Evolutionary conservation across 2,329 filamentous ascomycete species (phyloP), one percentile per base, ranked within the genome.

Genomic region (Verticillium albo-atrum): DNA sequence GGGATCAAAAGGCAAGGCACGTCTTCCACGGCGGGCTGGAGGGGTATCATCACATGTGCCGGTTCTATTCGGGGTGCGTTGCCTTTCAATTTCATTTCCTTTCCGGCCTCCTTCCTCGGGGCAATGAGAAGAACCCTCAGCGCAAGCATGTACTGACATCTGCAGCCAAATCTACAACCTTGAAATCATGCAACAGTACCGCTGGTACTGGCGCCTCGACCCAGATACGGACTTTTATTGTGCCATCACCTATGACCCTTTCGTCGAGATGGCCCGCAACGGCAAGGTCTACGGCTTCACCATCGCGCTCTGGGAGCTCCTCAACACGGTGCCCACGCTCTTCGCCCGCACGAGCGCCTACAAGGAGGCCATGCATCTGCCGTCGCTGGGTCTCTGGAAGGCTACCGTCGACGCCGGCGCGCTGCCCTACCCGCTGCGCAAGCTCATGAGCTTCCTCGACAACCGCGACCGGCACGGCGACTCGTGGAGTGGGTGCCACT

Each of bases 121-220:
- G 23, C 26, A 54, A 37, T 56, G 51, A 34, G 14, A 3, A 2
- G 30, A 9, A 1, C 9, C 4, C 2, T 32, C 7, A 14, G 30
- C 9, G 4, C 9, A 32, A 53, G 51, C 26, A 28, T 14, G 27
- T n/a, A n/a, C 51, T 17, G 23, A 53, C 51, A 4, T 14, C 17
- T 2, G 32, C 53, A 76, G 76, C 9, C 72, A 76, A 56, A 79
- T 79, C 62, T 79, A 78, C 70, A 71, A 74, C 50, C 70, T 78
- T 55, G 71, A 75, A 7, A 73, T 68, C 1, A 68, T 79, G 25
- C 68, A 68, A 62, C 68, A 73, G 53, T 79, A 77, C 70, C 76
- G 74, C 64, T 79, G 76, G 76, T 79, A 79, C 68, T 79, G 77
- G 77, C 71, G 77, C 14, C 67, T 79, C 25, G 77, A 79, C 60